Base-by-base conservation (phyloP, 2,329 filamentous ascomycete species). In the Torrubiella hemipterigena region DNA sequence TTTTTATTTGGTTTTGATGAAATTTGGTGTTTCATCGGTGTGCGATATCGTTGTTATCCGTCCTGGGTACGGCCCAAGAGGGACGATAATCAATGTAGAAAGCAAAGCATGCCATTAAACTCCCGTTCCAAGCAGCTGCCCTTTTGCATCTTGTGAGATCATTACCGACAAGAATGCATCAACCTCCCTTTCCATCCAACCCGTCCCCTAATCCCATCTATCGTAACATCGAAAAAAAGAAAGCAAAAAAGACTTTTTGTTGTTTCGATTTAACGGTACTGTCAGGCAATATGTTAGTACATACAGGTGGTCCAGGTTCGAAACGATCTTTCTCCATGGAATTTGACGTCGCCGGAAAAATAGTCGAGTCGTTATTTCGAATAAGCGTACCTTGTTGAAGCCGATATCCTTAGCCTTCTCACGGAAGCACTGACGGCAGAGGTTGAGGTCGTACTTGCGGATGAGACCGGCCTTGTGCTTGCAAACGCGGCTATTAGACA, bases 401-500 rank as follows among this genome's bases (percentile, higher is more conserved):
- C 76, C 76, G 61, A 81, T 80, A 56, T 81, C 76, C 60, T 71
- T 62, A 47, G 73, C 62, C 69, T 79, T 79, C 69, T 81, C 76
- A 55, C 76, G 71, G 73, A 80, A 81, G 71, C 77, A 81, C 61
- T 81, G 77, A 73, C 77, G 75, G 74, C 77, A 81, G 59, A 81
- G 75, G 67, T 93, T 85, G 53, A 95, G 76, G 60, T 91, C 89
- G 73, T 98, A 98, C 74, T 98, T 98, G 74, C 91, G 87, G 78
- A 98, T 94, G 52, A 98, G 79, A 93, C 91, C 91, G 58, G 91
- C 89, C 60, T 76, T 79, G 82, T 98, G 89, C 60, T 86, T 85
- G 84, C 71, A 76, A 57, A 75, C 68, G 44, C 71, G 71, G 71
- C 71, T 75, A 46, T 45, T 46, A 43, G 23, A 39, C 33, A 23